phyloP scores from a whole-genome alignment of 2,329 filamentous ascomycete species.

The Chaetomium olivaceum region DNA sequence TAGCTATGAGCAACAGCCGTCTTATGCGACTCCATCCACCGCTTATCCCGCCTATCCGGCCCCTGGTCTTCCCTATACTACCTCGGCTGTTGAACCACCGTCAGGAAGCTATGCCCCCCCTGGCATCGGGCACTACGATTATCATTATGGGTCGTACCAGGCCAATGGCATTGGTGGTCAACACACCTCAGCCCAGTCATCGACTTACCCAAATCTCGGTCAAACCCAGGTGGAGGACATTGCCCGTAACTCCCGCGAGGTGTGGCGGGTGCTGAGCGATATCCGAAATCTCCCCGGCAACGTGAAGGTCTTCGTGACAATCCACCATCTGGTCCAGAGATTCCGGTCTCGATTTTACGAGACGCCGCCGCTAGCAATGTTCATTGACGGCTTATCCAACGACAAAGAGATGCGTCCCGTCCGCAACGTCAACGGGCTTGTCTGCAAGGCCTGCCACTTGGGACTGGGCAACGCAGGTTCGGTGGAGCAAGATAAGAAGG shows the following conservation, averaged over 20 bases:
- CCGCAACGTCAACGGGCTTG: slow-evolving; percentile 53
- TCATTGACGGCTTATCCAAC: slow-evolving; percentile 59
- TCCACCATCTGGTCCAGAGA: slow-evolving; percentile 61
- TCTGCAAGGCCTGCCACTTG: slow-evolving; percentile 56
- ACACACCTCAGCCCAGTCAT: slow-evolving; percentile 23
- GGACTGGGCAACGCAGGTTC: slow-evolving; percentile 36
- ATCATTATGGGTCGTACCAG: slow-evolving; percentile 34
- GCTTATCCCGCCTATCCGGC: slow-evolving; percentile 34
- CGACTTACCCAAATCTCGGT: slow-evolving; percentile 45
- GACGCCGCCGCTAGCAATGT: slow-evolving; percentile 57
- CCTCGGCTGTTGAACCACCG: slow-evolving; percentile 1
- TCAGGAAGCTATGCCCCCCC: slow-evolving; percentile 23
- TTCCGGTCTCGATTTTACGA: slow-evolving; percentile 60
- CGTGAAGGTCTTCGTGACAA: slow-evolving; percentile 62
- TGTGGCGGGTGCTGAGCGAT: slow-evolving; percentile 63
- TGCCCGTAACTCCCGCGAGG: slow-evolving; percentile 55
- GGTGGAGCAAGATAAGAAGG: slow-evolving; percentile 40
- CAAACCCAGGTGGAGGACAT: slow-evolving; percentile 54
- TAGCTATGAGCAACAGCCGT: slow-evolving; percentile 22
- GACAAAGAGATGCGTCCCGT: slow-evolving; percentile 59
- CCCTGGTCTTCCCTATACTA: slow-evolving; percentile 18
- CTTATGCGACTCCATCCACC: slow-evolving; percentile 25
- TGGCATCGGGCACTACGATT: slow-evolving; percentile 24
- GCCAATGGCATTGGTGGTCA: slow-evolving; percentile 25
- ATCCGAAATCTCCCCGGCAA: slow-evolving; percentile 63